phyloP scores from a whole-genome alignment of 169 alveolate genomes.

The Cryptosporidium felis region DNA sequence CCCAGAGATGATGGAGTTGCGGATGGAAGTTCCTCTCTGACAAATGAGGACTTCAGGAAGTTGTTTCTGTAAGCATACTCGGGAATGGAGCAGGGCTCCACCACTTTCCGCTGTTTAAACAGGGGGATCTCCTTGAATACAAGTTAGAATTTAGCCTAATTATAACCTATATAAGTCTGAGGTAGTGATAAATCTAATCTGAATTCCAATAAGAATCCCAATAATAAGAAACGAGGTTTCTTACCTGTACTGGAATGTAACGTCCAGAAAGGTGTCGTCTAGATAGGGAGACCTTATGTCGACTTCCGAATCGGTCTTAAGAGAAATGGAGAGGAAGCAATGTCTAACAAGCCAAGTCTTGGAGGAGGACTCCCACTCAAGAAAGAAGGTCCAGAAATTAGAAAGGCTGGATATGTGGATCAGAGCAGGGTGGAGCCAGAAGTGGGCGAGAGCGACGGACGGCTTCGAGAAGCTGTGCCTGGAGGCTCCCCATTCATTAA shows the following conservation, averaged over 20 bases:
- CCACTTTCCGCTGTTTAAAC: no score
- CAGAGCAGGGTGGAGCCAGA: slow-evolving; percentile 56
- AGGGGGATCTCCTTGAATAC: no score
- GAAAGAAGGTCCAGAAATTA: slow-evolving; percentile 29
- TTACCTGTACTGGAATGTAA: slow-evolving; percentile 50
- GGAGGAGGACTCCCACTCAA: slow-evolving; percentile 45
- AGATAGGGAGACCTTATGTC: slow-evolving; percentile 35
- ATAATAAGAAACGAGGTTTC: no score
- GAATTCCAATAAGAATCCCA: no score
- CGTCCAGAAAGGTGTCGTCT: background rate
- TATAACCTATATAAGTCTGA: no score
- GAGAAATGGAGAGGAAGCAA: slow-evolving; percentile 15
- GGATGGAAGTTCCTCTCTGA: background rate
- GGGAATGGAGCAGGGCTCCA: no score
- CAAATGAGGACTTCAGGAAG: slow-evolving; percentile 62
- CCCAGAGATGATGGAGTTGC: background rate
- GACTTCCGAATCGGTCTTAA: background rate
- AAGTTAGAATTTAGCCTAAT: no score
- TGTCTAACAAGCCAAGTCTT: slow-evolving; percentile 15
- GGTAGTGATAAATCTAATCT: no score
- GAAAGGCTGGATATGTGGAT: slow-evolving; percentile 38
- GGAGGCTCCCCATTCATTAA: slow-evolving; percentile 37
- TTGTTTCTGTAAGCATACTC: slow-evolving; percentile 16
- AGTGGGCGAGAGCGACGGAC: slow-evolving; percentile 41
- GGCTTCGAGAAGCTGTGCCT: slow-evolving; percentile 7